Conservation (phyloP, 73 alveolate genomes). For the Tetrahymena elliotti region DNA sequence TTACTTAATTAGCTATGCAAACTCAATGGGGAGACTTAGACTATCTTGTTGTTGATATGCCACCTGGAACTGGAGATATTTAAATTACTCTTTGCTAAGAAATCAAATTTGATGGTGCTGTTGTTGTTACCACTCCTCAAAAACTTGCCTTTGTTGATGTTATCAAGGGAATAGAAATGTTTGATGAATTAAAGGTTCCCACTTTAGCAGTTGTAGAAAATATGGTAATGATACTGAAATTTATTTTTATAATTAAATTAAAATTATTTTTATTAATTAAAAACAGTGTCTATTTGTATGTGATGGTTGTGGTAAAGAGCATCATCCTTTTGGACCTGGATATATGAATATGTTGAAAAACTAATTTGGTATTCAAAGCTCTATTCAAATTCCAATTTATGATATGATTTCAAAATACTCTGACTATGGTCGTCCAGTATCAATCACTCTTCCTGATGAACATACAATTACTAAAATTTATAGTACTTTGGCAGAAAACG, state of each 20-base stretch:
- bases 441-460: constrained; percentile 65
- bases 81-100: constrained; percentile 76
- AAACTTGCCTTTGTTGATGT: constrained; percentile 81
- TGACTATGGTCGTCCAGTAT: constrained; percentile 79
- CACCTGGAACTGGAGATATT: constrained; percentile 96
- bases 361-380: constrained; percentile 72
- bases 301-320: constrained; percentile 57
- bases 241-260: not conserved
- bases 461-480: constrained; percentile 53
- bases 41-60: constrained; percentile 85
- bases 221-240: constrained; percentile 59
- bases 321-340: constrained; percentile 77
- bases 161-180: constrained; percentile 81
- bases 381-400: constrained; percentile 62
- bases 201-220: constrained; percentile 81
- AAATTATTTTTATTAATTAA: not conserved
- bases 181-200: constrained; percentile 77
- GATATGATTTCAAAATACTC: constrained; percentile 56
- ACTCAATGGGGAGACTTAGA: constrained; percentile 92
- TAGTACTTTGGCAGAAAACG: constrained; percentile 46
- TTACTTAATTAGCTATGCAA: constrained; percentile 50
- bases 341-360: constrained; percentile 56
- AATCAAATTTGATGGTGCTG: constrained; percentile 70
- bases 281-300: constrained; percentile 49
- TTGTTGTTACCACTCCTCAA: constrained; percentile 91